Evolutionary conservation across 2,329 filamentous ascomycete species (phyloP), one percentile per base, ranked within the genome.

Genomic region (Calonectria naviculata): DNA sequence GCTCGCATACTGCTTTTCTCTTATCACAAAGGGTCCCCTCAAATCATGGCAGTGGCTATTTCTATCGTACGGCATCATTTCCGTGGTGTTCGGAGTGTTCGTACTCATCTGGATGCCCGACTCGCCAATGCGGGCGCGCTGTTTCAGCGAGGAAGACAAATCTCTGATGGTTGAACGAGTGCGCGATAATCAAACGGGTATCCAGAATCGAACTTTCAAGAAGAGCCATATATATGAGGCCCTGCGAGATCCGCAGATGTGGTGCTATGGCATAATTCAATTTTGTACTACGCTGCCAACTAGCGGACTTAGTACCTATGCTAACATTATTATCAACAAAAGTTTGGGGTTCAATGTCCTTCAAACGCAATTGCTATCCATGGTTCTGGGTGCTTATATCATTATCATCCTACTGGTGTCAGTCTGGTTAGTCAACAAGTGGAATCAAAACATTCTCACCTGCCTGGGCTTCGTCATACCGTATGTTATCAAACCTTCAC

Each of bases 381-480:
- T 95, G 92, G 93, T 94, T 0, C 85, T 94, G 0, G 93, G 93
- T 6, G 89, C 89, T 41, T 93, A 93, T 74, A 94, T 95, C 75
- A 93, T 95, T 71, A 85, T 92, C 60, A 89, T 94, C 5, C 85
- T 95, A 1, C 83, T 95, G 28, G 84, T 85, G 0, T 93, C 92
- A 0, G 88, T 90, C 0, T 95, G 88, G 87, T 78, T 95, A 4
- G 91, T 92, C 17, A 92, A 91, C 82, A 92, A 89, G 80, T 92
- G 88, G 1, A 83, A 86, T n/a, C 93, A 95, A 81, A 95, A 93
- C 75, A 80, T 93, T 19, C 76, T 93, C 21, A 85, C 91, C 58
- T 94, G 94, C 91, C 82, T 89, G 7, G 82, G 87, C 4, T 94
- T 91, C 76, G 86, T 92, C 26, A 84, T 94, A 31, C 93, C 92